These are phyloP conservation scores for Chlamydomonas applanata DNA, from an alignment of 139 green algal species.

Conservation along the genomic window DNA sequence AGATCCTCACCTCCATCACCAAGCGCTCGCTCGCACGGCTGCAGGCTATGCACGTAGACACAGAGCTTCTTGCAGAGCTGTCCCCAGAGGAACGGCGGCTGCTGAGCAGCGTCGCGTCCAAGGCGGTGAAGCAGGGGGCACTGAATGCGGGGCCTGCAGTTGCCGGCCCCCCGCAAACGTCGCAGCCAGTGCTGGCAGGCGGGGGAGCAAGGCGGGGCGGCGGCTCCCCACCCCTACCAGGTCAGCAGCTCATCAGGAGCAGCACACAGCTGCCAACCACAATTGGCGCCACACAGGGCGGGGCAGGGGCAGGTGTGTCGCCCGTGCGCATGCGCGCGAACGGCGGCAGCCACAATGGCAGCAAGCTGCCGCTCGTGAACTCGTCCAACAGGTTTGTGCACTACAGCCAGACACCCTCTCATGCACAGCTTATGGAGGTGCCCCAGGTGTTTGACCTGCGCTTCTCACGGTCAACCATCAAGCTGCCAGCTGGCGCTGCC, in stretches of 20 bases:
- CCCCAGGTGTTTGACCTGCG: conserved; percentile 31
- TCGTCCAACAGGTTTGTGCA: conserved; percentile 13
- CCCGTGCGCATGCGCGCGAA: no score
- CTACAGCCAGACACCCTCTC: conserved; percentile 21
- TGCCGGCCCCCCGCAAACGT: no score
- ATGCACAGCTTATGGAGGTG: conserved; percentile 25
- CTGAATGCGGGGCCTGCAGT: no score
- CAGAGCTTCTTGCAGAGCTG: conserved; percentile 12
- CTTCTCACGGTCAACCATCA: conserved; percentile 26
- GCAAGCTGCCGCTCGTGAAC: background rate
- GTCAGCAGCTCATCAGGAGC: no score
- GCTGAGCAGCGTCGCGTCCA: conserved; percentile 6
- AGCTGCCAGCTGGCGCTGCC: conserved; percentile 12
- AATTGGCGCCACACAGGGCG: no score
- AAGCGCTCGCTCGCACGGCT: conserved; percentile 3
- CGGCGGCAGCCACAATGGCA: no score
- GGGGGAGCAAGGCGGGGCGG: no score
- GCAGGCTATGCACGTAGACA: conserved; percentile 6
- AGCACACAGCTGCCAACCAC: no score
- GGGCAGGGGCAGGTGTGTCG: background rate
- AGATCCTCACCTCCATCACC: conserved; percentile 11
- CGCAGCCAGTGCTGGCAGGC: no score
- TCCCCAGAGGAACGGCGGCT: conserved; percentile 27
- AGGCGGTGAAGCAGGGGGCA: background rate
- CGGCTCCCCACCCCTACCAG: no score